Conservation (phyloP, 2,329 filamentous ascomycete species). For the Diaporthe ampelina region DNA sequence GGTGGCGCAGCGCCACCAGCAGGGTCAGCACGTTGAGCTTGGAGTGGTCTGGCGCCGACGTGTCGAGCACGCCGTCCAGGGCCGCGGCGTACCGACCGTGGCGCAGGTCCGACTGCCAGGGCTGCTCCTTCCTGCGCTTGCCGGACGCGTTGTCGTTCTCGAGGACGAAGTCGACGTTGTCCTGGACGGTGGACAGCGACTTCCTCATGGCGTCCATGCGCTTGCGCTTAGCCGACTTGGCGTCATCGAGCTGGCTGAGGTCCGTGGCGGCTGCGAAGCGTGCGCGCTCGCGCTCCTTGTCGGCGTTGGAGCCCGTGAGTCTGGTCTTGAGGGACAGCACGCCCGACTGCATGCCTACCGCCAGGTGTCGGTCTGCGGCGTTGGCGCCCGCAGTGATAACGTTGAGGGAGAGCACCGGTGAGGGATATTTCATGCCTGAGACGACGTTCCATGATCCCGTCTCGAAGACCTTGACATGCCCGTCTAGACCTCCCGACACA, state of each 20-base stretch:
- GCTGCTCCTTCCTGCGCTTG: constrained; percentile 72
- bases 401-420: constrained; percentile 87
- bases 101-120: constrained; percentile 87
- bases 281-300: constrained; percentile 82
- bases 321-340: constrained; percentile 91
- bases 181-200: constrained; percentile 84
- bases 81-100: constrained; percentile 83
- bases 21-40: constrained; percentile 79
- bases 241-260: constrained; percentile 84
- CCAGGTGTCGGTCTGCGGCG: constrained; percentile 90
- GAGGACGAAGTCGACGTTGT: constrained; percentile 90
- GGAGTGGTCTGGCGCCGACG: constrained; percentile 64
- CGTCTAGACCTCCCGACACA: constrained; percentile 90
- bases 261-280: constrained; percentile 82
- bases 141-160: constrained; percentile 71
- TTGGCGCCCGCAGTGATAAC: constrained; percentile 78
- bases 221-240: constrained; percentile 76
- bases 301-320: constrained; percentile 86
- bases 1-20: constrained; percentile 87
- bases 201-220: constrained; percentile 59
- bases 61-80: constrained; percentile 82
- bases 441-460: constrained; percentile 96
- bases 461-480: constrained; percentile 97
- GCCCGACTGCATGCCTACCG: constrained; percentile 94
- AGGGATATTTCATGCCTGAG: constrained; percentile 92